Evolutionary conservation across 441 rosid species (phyloP).

Genomic region (Viola pubescens): DNA sequence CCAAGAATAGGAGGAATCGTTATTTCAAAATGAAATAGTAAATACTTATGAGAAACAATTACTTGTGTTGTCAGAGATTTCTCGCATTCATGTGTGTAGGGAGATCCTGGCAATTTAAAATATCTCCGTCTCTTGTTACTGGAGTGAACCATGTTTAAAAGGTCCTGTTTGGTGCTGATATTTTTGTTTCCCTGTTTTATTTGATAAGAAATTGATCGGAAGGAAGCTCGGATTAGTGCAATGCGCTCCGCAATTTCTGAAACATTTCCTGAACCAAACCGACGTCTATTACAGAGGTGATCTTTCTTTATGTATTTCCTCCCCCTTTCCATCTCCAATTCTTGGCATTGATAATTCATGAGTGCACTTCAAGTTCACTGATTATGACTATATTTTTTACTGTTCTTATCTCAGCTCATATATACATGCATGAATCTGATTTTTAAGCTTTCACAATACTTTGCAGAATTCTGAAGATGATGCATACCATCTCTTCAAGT

Average conservation of each 20-base stretch:
- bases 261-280: constrained; percentile 96
- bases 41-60: not conserved
- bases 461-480: constrained; percentile 89
- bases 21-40: not conserved
- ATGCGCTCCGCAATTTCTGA: constrained; percentile 82
- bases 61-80: not conserved
- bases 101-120: too few species aligned
- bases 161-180: constrained; percentile 10
- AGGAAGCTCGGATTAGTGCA: constrained; percentile 74
- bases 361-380: too few species aligned
- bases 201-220: constrained; percentile 73
- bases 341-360: too few species aligned
- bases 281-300: constrained; percentile 85
- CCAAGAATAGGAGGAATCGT: not conserved
- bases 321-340: not conserved
- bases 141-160: not conserved
- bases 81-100: not conserved
- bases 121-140: not conserved
- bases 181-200: constrained; percentile 16
- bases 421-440: constrained; percentile 11
- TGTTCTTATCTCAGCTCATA: too few species aligned
- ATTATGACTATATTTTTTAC: constrained; percentile 1
- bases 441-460: constrained; percentile 12
- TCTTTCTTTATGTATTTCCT: constrained; percentile 4
- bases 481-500: constrained; percentile 73